phyloP scores from a whole-genome alignment of 108 stramenopile species.

The Nannochloropsis salina region DNA sequence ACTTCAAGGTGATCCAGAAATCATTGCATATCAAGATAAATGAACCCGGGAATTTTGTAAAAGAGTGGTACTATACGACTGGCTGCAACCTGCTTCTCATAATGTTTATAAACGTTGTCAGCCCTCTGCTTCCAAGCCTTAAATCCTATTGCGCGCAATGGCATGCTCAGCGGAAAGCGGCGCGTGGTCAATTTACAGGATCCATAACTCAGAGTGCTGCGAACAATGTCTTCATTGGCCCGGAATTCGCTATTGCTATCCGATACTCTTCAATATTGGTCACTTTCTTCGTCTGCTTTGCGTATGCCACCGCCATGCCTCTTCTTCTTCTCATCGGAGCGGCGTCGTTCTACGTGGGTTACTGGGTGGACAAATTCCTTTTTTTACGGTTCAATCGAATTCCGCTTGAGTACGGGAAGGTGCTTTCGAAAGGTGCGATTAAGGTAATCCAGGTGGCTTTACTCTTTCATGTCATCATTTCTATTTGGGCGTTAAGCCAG shows the following conservation, averaged over 20 bases:
- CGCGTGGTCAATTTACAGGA: neutral
- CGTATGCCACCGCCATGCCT: conserved; percentile 68
- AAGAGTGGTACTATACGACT: conserved; percentile 47
- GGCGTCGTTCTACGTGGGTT: conserved; percentile 59
- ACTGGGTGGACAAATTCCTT: conserved; percentile 71
- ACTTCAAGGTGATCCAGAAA: conserved; percentile 43
- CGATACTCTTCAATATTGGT: conserved; percentile 64
- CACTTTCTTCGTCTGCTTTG: conserved; percentile 66
- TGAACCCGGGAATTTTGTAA: conserved; percentile 35
- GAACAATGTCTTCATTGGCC: conserved; percentile 61
- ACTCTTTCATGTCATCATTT: neutral
- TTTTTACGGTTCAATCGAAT: conserved; percentile 68
- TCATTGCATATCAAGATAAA: neutral
- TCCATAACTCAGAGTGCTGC: conserved; percentile 63
- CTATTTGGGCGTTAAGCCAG: neutral
- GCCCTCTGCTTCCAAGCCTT: conserved; percentile 41
- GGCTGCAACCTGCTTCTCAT: conserved; percentile 46
- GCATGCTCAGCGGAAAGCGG: conserved; percentile 20
- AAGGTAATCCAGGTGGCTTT: neutral
- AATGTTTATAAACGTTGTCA: conserved; percentile 51
- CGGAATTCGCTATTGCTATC: conserved; percentile 59
- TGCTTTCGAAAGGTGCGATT: conserved; percentile 39
- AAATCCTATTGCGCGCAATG: conserved; percentile 11
- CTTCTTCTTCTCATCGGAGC: conserved; percentile 61
- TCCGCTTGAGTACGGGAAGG: conserved; percentile 57